Base-by-base conservation (phyloP, 805 yeast species). In the Ogataea nonfermentans region DNA sequence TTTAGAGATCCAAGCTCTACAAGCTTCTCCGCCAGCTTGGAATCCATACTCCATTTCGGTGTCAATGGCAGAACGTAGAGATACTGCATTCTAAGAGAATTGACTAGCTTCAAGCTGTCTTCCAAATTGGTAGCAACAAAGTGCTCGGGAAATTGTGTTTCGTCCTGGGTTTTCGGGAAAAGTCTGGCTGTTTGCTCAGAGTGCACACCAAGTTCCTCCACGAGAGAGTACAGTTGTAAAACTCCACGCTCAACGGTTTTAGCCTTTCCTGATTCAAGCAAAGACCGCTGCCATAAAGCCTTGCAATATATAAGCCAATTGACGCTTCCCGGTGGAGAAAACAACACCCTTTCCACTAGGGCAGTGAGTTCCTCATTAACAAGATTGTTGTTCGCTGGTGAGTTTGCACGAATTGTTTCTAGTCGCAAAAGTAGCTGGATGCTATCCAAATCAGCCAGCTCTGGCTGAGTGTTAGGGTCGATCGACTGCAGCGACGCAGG, bases 171-270 rank as follows among this genome's bases (percentile, higher is more conserved):
- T 32, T 59, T 70, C 46, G 73, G 85, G 64, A 69, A 76, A 53
- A 68, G 67, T 49, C 79, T 71, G 2, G 65, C 60, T 7, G 81
- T 66, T 38, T 71, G 68, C 36, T 83, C 77, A 9, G 65, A 55
- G 41, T 79, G 75, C 41, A 81, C 72, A 2, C 91, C 95, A 17
- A 88, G 68, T 59, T 90, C 96, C 56, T 89, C 96, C 19, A 90
- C 93, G 29, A 93, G 67, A 3, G 95, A 81, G 39, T 90, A 91
- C 82, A 93, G 81, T 63, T 93, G 99, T 36, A 93, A 68, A 4
- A 90, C 80, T 35, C 98, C 98, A 59, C 99, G 75, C 64, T 93
- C 98, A 16, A 91, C 82, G 1, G 97, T 91, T 57, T 84, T 81
- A 1, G 95, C 79, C 49, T 79, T 81, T 35, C 73, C 71, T 0